A percentile compares a stretch with the other conserved stretches of the same genome.
Conservation (phyloP, 2,329 filamentous ascomycete species). For the Lachnellula willkommii region DNA sequence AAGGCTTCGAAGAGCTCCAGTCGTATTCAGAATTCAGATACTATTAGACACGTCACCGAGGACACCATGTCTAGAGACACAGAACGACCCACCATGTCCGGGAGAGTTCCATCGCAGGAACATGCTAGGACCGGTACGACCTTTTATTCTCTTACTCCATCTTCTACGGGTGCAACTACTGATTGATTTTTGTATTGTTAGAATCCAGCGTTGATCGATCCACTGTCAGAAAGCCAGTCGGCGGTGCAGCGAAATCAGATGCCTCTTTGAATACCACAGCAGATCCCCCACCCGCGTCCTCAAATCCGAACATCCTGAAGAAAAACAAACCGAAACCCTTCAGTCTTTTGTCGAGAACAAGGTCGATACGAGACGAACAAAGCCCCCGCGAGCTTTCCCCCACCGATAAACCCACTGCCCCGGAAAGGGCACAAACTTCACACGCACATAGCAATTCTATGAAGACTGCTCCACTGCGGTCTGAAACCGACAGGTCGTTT, state of each 20-base stretch:
- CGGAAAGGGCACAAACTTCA: slow-evolving; percentile 38
- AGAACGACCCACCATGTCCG: slow-evolving; percentile 24
- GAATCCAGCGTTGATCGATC: slow-evolving; percentile 23
- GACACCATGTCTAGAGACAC: slow-evolving; percentile 32
- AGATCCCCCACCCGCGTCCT: slow-evolving; percentile 14
- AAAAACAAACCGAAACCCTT: slow-evolving; percentile 32
- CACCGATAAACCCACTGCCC: slow-evolving; percentile 17
- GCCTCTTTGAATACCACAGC: slow-evolving; percentile 22
- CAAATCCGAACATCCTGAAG: slow-evolving; percentile 13
- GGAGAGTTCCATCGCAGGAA: slow-evolving; percentile 29
- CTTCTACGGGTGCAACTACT: slow-evolving; percentile 16
- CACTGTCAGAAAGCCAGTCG: slow-evolving; percentile 26
- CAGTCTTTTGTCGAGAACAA: slow-evolving; percentile 36
- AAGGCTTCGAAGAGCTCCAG: slow-evolving; percentile 42
- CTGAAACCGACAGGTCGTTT: slow-evolving; percentile 55
- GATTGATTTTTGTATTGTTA: slow-evolving; percentile 15
- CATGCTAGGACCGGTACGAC: slow-evolving; percentile 29
- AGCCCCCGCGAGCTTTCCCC: slow-evolving; percentile 23
- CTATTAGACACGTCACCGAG: slow-evolving; percentile 32
- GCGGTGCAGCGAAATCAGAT: slow-evolving; percentile 25
- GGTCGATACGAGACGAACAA: slow-evolving; percentile 39
- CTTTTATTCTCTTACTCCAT: slow-evolving; percentile 14
- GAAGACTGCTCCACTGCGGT: slow-evolving; percentile 56
- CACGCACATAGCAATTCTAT: slow-evolving; percentile 37
- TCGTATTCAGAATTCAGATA: slow-evolving; percentile 34